Base-by-base conservation (phyloP, 371 early-diverging fungal species). In the Rhizopus microsporus region DNA sequence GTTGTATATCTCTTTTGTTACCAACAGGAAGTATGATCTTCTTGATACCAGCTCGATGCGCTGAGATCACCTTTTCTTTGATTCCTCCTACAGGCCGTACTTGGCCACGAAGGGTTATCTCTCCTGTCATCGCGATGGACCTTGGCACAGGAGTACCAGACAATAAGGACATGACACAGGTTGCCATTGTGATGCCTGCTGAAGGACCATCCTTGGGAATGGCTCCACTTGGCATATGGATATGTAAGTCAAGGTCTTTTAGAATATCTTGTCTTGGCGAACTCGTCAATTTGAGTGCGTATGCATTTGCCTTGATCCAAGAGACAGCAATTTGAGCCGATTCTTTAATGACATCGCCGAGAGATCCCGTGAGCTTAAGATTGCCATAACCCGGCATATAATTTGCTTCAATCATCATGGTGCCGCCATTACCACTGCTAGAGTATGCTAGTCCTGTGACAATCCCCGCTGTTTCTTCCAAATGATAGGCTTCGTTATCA, bases 1-100 rank as follows among this genome's bases (percentile, higher is more conserved):
- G 68, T n/a, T 68, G 58, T 1, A 86, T 72, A 49, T 86, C 84
- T 56, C 81, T 74, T 38, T 65, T 66, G 55, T 87, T 87, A 7
- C 72, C 56, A 15, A 66, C 62, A 10, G 88, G 86, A 55, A 87
- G 51, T 13, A 87, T 67, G 29, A 87, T 70, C 49, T 69, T 77
- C 34, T 61, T 63, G 8, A 93, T 75, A 9, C 91, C 90, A 5
- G 88, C 88, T 7, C 92, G 84, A 62, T 92, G 92, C 0, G 93
- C 93, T 0, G 93, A 89, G 42, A 91, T 77, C 10, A 91, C 83
- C 67, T 94, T 94, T 69, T 94, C 95, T 69, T 89, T 88, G 65
- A 94, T 86, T 7, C 95, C 93, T 1, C 95, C 95, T 6, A 94
- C 92, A 8, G 92, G 91, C 23, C 90, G 76, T 1, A 94, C 91